A percentile compares a stretch with the other conserved stretches of the same genome.
phyloP scores from a whole-genome alignment of 257 asterid genomes.

The Solanum chiquidenum region DNA sequence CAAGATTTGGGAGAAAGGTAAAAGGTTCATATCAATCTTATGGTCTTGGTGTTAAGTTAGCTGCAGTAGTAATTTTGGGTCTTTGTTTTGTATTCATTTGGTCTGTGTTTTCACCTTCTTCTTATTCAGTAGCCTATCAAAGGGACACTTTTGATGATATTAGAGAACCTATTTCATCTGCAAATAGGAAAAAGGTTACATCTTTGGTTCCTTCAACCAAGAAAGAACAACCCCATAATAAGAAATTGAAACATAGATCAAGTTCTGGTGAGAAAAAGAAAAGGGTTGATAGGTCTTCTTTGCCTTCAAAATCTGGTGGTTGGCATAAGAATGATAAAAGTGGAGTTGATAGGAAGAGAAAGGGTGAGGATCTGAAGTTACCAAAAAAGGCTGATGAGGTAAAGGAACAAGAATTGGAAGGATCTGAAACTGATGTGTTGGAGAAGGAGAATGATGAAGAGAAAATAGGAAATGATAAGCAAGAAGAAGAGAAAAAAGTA shows the following conservation, averaged over 20 bases:
- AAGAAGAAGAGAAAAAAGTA: not conserved
- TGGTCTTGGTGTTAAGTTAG: slow-evolving; percentile 62
- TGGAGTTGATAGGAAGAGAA: slow-evolving; percentile 7
- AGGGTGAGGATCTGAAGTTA: slow-evolving; percentile 15
- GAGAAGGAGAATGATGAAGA: slow-evolving; percentile 1
- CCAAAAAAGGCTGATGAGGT: slow-evolving; percentile 15
- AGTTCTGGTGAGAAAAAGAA: slow-evolving; percentile 33
- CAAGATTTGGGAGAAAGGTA: slow-evolving; percentile 78
- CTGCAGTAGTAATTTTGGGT: slow-evolving; percentile 65
- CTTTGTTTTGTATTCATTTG: slow-evolving; percentile 73
- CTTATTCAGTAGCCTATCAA: slow-evolving; percentile 60
- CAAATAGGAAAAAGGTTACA: slow-evolving; percentile 19
- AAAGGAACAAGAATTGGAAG: slow-evolving; percentile 27
- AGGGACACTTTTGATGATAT: slow-evolving; percentile 83
- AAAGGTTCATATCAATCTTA: slow-evolving; percentile 69
- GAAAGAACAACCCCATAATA: slow-evolving; percentile 22
- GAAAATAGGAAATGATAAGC: not conserved
- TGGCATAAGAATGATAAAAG: slow-evolving; percentile 20
- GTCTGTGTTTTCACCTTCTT: slow-evolving; percentile 58
- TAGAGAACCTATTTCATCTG: slow-evolving; percentile 50
- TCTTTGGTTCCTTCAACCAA: slow-evolving; percentile 13
- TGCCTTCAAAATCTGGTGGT: slow-evolving; percentile 32
- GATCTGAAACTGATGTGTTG: slow-evolving; percentile 46
- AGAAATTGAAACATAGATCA: slow-evolving; percentile 7
- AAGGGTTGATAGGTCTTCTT: slow-evolving; percentile 28